Conservation (phyloP, 1,139 yeast species). For the Pneumocystis sp. region DNA sequence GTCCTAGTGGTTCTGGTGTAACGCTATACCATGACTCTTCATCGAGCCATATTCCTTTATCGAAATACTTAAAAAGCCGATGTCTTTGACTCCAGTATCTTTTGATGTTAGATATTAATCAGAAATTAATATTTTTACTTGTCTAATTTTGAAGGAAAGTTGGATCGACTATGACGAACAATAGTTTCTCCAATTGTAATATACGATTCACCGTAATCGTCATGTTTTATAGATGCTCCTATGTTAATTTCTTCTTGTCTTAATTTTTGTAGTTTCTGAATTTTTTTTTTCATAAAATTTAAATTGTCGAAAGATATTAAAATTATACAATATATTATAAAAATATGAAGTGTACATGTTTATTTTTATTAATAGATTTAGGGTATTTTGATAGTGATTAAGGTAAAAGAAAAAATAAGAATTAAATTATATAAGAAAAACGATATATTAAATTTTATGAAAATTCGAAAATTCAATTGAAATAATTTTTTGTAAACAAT, state of each 20-base stretch:
- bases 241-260: slow-evolving; percentile 1
- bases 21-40: slow-evolving; percentile 81
- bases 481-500: not conserved
- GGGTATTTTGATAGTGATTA: not conserved
- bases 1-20: slow-evolving; percentile 69
- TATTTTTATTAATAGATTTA: slow-evolving; percentile 1
- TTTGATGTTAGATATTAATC: not conserved
- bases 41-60: slow-evolving; percentile 59
- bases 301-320: not conserved
- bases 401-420: not conserved
- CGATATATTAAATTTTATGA: not conserved
- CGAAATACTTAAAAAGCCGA: slow-evolving; percentile 42
- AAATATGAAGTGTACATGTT: not conserved
- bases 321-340: not conserved
- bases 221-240: not conserved
- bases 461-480: not conserved
- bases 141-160: slow-evolving; percentile 4
- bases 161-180: not conserved
- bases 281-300: not conserved
- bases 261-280: not conserved
- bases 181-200: not conserved
- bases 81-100: slow-evolving; percentile 47
- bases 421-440: not conserved
- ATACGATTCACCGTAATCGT: not conserved
- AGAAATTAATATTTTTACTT: slow-evolving; percentile 1